Conservation (phyloP, 2,329 filamentous ascomycete species). For the Lasiodiplodia citricola region DNA sequence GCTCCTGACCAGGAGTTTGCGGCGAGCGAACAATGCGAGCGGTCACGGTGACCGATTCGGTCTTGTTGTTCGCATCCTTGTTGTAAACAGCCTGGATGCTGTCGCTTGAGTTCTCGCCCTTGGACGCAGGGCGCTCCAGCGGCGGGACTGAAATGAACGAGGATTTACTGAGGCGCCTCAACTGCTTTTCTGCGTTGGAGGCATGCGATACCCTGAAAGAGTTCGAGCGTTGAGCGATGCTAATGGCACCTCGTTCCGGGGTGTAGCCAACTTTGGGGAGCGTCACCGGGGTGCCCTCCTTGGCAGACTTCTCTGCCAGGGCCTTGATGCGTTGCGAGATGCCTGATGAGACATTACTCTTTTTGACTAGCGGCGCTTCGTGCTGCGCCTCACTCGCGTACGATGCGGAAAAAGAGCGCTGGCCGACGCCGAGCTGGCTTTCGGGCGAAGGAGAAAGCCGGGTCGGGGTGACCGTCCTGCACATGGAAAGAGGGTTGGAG, state of each 20-base stretch:
- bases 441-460: slow-evolving; percentile 41
- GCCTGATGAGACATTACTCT: slow-evolving; percentile 82
- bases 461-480: slow-evolving; percentile 31
- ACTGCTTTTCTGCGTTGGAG: slow-evolving; percentile 35
- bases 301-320: slow-evolving; percentile 75
- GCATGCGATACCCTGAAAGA: slow-evolving; percentile 45
- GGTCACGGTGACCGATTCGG: slow-evolving; percentile 86
- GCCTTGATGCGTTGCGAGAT: slow-evolving; percentile 96
- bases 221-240: slow-evolving; percentile 44
- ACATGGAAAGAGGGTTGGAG: slow-evolving; percentile 25
- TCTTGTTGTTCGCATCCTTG: slow-evolving; percentile 47
- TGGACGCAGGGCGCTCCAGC: slow-evolving; percentile 15
- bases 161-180: slow-evolving; percentile 37
- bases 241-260: slow-evolving; percentile 38
- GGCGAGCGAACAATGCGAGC: slow-evolving; percentile 73
- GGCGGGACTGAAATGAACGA: slow-evolving; percentile 32
- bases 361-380: slow-evolving; percentile 61
- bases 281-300: slow-evolving; percentile 38
- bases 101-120: slow-evolving; percentile 21
- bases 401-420: slow-evolving; percentile 35
- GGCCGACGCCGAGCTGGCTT: slow-evolving; percentile 28
- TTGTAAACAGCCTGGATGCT: slow-evolving; percentile 45
- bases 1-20: slow-evolving; percentile 38
- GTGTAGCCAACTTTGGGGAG: slow-evolving; percentile 29
- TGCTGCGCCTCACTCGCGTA: slow-evolving; percentile 26